A percentile compares a stretch with the other conserved stretches of the same genome.
phyloP scores from a whole-genome alignment of 768 basidiomycete species.

The Suillus ampliporus region DNA sequence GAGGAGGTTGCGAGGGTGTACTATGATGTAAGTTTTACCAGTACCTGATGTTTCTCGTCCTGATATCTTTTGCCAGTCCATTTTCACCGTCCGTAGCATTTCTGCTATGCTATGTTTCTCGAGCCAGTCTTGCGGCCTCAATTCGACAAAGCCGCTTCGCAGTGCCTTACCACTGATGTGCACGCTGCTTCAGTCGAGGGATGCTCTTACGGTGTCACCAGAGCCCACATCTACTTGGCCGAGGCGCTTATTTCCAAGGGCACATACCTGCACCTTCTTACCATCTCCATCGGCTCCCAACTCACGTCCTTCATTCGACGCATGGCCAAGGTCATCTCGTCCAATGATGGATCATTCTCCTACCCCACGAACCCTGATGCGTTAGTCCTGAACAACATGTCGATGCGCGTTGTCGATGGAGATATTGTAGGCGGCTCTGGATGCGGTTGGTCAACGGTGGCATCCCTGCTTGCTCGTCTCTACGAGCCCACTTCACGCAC shows the following conservation, averaged over 20 bases:
- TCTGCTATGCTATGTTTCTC: slow-evolving; percentile 88
- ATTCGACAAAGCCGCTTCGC: slow-evolving; percentile 67
- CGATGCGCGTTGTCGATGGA: slow-evolving; percentile 69
- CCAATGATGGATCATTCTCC: slow-evolving; percentile 72
- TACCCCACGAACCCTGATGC: slow-evolving; percentile 84
- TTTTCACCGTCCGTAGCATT: slow-evolving; percentile 86
- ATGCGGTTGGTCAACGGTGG: slow-evolving; percentile 92
- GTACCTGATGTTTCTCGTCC: slow-evolving; percentile 1
- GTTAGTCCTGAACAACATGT: slow-evolving; percentile 69
- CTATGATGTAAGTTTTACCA: slow-evolving; percentile 68
- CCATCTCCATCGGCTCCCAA: slow-evolving; percentile 89
- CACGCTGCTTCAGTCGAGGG: slow-evolving; percentile 91
- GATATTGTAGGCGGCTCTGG: slow-evolving; percentile 93
- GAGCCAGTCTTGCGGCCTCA: slow-evolving; percentile 69
- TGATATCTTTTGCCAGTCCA: slow-evolving; percentile 49
- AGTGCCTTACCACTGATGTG: slow-evolving; percentile 70
- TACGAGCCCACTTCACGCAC: slow-evolving; percentile 78
- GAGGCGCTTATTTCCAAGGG: slow-evolving; percentile 86
- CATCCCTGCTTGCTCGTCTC: slow-evolving; percentile 82
- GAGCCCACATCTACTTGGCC: slow-evolving; percentile 84
- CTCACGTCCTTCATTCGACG: slow-evolving; percentile 88
- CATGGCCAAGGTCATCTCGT: slow-evolving; percentile 83
- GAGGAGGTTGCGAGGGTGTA: slow-evolving; percentile 86
- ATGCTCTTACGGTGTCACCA: slow-evolving; percentile 79
- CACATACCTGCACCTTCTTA: slow-evolving; percentile 85